These are phyloP conservation scores for Cystobasidium pallidum DNA, from an alignment of 1,284 basidiomycete species.

Conservation along the genomic window DNA sequence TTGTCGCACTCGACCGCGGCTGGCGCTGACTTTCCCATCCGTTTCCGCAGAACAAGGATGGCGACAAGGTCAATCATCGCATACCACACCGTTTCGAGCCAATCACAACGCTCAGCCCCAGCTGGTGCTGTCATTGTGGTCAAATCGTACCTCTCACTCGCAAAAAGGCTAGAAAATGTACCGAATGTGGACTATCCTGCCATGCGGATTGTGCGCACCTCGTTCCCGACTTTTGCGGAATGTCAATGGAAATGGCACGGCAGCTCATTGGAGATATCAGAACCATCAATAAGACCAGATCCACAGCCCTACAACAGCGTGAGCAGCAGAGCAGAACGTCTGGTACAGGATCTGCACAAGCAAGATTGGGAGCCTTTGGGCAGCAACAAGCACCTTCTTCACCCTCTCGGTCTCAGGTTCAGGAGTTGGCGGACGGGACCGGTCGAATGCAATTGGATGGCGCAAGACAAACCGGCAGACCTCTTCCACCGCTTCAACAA, in stretches of 20 bases:
- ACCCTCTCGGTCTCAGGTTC: slow-evolving; percentile 17
- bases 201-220: slow-evolving; percentile 98
- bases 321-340: slow-evolving; percentile 17
- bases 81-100: slow-evolving; percentile 98
- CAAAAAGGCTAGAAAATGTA: slow-evolving; percentile 93
- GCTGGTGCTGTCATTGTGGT: slow-evolving; percentile 99
- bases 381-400: slow-evolving; percentile 31
- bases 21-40: neutral
- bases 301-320: slow-evolving; percentile 47
- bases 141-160: slow-evolving; percentile 96
- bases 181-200: slow-evolving; percentile 93
- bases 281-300: slow-evolving; percentile 62
- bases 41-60: slow-evolving; percentile 77
- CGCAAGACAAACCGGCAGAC: slow-evolving; percentile 8
- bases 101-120: slow-evolving; percentile 94
- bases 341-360: neutral
- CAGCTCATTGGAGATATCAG: slow-evolving; percentile 85
- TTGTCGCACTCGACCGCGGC: slow-evolving; percentile 3
- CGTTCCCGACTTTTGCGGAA: slow-evolving; percentile 98
- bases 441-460: slow-evolving; percentile 32
- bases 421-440: slow-evolving; percentile 20
- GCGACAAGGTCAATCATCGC: slow-evolving; percentile 98
- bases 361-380: slow-evolving; percentile 2
- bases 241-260: slow-evolving; percentile 99
- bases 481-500: slow-evolving; percentile 4